Conservation (phyloP, 495 filamentous ascomycete genomes). For the Aspergillus nidulans region DNA sequence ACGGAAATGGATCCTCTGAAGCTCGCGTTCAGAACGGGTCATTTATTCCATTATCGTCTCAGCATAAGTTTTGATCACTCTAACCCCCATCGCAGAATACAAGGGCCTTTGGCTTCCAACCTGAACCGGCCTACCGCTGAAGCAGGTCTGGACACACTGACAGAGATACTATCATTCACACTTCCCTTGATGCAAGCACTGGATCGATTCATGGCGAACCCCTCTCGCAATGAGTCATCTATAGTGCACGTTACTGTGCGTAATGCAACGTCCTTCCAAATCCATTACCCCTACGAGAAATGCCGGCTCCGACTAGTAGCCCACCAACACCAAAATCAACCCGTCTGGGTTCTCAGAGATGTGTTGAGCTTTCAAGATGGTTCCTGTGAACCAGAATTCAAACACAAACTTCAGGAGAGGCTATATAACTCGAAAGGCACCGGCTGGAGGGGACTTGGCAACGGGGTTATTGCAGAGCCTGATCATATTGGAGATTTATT, state of each 20-base stretch:
- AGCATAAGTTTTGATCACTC: conserved; percentile 48
- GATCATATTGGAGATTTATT: conserved; percentile 42
- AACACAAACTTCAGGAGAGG: conserved; percentile 23
- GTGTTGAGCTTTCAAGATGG: conserved; percentile 17
- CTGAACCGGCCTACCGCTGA: conserved; percentile 50
- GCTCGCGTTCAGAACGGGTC: conserved; percentile 21
- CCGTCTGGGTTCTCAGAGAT: conserved; percentile 42
- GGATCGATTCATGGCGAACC: conserved; percentile 34
- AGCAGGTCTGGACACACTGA: conserved; percentile 51
- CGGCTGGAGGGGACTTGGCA: conserved; percentile 47
- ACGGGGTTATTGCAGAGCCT: conserved; percentile 36
- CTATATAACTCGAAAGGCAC: conserved; percentile 42
- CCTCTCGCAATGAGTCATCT: conserved; percentile 20
- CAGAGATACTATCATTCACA: conserved; percentile 54
- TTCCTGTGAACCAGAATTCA: conserved; percentile 16
- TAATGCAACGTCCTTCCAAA: conserved; percentile 38
- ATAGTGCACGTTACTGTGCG: conserved; percentile 38
- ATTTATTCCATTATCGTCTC: conserved; percentile 29
- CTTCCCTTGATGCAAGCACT: conserved; percentile 67
- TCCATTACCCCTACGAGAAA: conserved; percentile 38
- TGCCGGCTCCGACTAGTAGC: conserved; percentile 36
- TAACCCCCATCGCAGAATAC: conserved; percentile 74
- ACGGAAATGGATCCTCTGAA: conserved; percentile 21
- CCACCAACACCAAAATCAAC: conserved; percentile 24
- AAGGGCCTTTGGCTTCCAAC: conserved; percentile 55